These are phyloP conservation scores for Chlorella sp. DNA, from an alignment of 139 green algal genomes.

Conservation along the genomic window DNA sequence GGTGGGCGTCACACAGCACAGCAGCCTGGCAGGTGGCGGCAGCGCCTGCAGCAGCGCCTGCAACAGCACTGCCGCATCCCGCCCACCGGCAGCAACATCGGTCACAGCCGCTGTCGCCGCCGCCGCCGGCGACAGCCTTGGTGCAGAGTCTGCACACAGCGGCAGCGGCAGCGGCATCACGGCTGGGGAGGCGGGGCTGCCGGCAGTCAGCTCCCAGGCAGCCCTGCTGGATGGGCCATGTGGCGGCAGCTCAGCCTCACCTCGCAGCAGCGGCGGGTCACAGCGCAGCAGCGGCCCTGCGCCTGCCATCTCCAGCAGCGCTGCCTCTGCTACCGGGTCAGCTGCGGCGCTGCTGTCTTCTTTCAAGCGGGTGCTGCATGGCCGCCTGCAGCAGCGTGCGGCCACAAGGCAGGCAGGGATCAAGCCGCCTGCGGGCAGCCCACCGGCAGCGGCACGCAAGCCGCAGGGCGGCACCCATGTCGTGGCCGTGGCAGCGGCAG, in stretches of 20 bases:
- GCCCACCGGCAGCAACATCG: not conserved
- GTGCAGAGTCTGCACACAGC: no score
- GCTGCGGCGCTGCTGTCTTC: not conserved
- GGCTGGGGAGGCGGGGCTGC: not conserved
- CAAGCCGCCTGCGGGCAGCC: no score
- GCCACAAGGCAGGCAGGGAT: not conserved
- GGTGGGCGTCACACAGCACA: no score
- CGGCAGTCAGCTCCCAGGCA: not conserved
- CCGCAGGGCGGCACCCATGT: not conserved
- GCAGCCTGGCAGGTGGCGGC: not conserved
- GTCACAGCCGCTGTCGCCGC: not conserved
- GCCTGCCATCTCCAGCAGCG: not conserved
- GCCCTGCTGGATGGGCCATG: not conserved
- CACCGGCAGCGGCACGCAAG: not conserved
- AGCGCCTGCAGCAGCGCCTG: not conserved
- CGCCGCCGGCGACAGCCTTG: not conserved
- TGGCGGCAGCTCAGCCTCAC: not conserved
- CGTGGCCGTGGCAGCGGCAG: not conserved
- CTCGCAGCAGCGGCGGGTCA: not conserved
- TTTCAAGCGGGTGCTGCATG: not conserved
- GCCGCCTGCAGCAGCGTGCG: not conserved
- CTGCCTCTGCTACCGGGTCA: not conserved
- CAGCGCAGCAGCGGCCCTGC: not conserved
- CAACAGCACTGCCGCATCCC: not conserved
- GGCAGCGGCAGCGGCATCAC: no score